Base-by-base conservation (phyloP, 495 filamentous ascomycete species). In the Lineolata rhizophorae region DNA sequence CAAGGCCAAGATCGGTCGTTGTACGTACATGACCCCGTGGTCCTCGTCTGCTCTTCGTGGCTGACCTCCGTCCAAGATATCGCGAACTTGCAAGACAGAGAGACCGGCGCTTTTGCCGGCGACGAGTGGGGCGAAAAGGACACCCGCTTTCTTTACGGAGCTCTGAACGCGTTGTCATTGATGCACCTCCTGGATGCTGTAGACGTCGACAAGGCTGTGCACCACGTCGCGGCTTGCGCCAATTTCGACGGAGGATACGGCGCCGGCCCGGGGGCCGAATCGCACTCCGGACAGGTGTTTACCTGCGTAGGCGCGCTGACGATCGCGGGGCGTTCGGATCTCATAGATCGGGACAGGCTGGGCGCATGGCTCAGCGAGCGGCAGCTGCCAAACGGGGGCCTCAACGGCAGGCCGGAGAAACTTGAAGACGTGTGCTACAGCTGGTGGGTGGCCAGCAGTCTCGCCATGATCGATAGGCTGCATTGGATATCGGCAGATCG, bases 81-180 rank as follows among this genome's bases (percentile, higher is more conserved):
- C 38, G 72, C 82, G 26, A 54, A 55, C 34, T 62, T 93, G 34
- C 87, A 97, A 45, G 70, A 92, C 42, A 57, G 53, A 2, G 57
- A 6, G 5, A 80, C 73, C 17, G 87, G 87, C 36, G 78, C 72
- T 1, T 94, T 97, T 48, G 70, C 71, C 39, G 87, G 87, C 25
- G 90, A 95, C 41, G 72, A 91, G 50, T 97, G 83, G 83, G 87
- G 90, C 5, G 87, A 97, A 55, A 67, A 67, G 32, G 87, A 97
- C 53, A 95, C 90, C 4, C 70, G 87, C 9, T 97, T 97, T 49
- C 61, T 95, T 3, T 94, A 85, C 47, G 73, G 75, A 21, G 78
- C 82, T 3, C 57, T 95, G 34, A 85, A 81, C 51, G 76, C 78
- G 4, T 60, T 97, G 18, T 92, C 81, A 0, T 64, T 97, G 2